Evolutionary conservation across 306 rosid species (phyloP).

Genomic region (Hippophae gyantsensis): DNA sequence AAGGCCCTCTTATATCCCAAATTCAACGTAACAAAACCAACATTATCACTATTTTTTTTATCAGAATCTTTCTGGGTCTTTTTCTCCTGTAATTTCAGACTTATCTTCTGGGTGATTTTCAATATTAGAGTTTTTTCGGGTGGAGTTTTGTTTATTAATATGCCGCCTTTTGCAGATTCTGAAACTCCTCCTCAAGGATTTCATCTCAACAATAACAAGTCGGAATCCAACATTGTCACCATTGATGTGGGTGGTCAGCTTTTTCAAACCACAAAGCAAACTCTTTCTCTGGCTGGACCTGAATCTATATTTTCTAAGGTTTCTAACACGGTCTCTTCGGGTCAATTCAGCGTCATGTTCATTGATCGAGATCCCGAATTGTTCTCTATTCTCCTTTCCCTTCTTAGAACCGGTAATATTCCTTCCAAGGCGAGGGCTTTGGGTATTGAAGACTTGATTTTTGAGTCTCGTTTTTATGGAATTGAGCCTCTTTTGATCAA

Average conservation of each 20-base stretch:
- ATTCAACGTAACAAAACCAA: too few species aligned
- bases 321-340: slow-evolving; percentile 14
- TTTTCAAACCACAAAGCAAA: slow-evolving; percentile 85
- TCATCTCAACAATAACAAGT: slow-evolving; percentile 6
- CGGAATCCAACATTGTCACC: slow-evolving; percentile 53
- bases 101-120: too few species aligned
- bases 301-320: slow-evolving; percentile 46
- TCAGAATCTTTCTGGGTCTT: too few species aligned
- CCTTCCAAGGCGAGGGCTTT: slow-evolving; percentile 68
- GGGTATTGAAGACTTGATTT: slow-evolving; percentile 67
- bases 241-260: slow-evolving; percentile 74
- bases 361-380: slow-evolving; percentile 84
- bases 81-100: too few species aligned
- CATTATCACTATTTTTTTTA: too few species aligned
- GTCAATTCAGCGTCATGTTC: slow-evolving; percentile 29
- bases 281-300: slow-evolving; percentile 54
- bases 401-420: slow-evolving; percentile 80
- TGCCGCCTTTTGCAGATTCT: slow-evolving; percentile 41
- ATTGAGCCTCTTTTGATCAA: slow-evolving; percentile 46
- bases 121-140: too few species aligned
- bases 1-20: too few species aligned
- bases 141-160: not conserved
- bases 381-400: slow-evolving; percentile 74
- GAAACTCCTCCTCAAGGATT: slow-evolving; percentile 7
- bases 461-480: slow-evolving; percentile 71